Conservation (phyloP, 495 filamentous ascomycete species). For the Rostrohypoxylon terebratum region DNA sequence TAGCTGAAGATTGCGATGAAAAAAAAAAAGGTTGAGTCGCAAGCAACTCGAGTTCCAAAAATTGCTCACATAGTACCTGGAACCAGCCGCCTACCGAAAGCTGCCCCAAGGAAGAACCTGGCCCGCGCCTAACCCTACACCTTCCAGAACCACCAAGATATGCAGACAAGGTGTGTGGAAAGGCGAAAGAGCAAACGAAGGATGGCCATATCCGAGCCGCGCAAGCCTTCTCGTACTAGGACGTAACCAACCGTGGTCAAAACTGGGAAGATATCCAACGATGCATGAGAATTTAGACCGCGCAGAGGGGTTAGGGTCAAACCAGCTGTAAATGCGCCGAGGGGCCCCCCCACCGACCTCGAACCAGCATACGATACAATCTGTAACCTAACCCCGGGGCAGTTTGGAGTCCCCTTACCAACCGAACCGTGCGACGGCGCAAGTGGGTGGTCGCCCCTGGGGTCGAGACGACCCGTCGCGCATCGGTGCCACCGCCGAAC, state of each 20-base stretch:
- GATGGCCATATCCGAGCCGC: slow-evolving; percentile 20
- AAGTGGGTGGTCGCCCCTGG: slow-evolving; percentile 35
- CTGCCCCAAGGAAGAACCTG: slow-evolving; percentile 12
- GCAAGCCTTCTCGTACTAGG: background rate
- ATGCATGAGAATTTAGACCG: slow-evolving; percentile 30
- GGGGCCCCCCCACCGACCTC: background rate
- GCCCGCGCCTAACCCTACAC: background rate
- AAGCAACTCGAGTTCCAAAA: slow-evolving; percentile 13
- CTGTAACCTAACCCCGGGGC: slow-evolving; percentile 1
- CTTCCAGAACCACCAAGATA: background rate
- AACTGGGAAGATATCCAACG: slow-evolving; percentile 28
- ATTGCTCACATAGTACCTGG: slow-evolving; percentile 7
- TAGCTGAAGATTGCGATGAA: slow-evolving; percentile 32
- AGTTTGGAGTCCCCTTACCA: slow-evolving; percentile 37
- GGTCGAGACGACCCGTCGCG: slow-evolving; percentile 20
- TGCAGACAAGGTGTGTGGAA: too few species aligned
- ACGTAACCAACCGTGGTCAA: background rate
- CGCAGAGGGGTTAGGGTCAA: slow-evolving; percentile 2
- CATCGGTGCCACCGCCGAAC: slow-evolving; percentile 23
- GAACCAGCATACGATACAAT: slow-evolving; percentile 2
- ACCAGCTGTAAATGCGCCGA: slow-evolving; percentile 10
- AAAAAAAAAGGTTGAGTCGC: slow-evolving; percentile 28
- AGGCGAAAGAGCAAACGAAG: background rate
- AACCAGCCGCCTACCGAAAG: background rate
- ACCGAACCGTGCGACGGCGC: slow-evolving; percentile 35